Evolutionary conservation across 768 basidiomycete genomes (phyloP).

Genomic region (Neoboletus subvelutipes): DNA sequence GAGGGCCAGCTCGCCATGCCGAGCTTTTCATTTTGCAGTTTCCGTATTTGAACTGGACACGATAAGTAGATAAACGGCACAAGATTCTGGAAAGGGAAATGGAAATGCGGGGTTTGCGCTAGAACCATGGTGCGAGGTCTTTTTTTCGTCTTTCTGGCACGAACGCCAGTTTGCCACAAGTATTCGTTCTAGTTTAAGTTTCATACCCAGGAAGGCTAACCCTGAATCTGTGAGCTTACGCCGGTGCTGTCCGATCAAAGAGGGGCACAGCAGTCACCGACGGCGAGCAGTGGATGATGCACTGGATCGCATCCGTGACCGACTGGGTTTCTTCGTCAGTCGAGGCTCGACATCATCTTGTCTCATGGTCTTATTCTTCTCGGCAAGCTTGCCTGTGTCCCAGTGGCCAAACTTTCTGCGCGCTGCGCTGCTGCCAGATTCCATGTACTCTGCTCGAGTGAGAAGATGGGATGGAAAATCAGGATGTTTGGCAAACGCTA

Average conservation of each 20-base stretch:
- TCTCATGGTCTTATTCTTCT: slow-evolving; percentile 23
- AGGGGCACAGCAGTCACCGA: slow-evolving; percentile 21
- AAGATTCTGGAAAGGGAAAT: slow-evolving; percentile 9
- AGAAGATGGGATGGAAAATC: slow-evolving; percentile 55
- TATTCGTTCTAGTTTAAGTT: background rate
- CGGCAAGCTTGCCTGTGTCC: slow-evolving; percentile 36
- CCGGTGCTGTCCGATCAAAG: slow-evolving; percentile 3
- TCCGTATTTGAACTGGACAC: slow-evolving; percentile 10
- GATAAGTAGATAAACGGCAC: slow-evolving; percentile 20
- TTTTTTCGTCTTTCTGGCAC: background rate
- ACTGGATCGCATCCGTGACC: slow-evolving; percentile 24
- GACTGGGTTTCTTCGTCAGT: slow-evolving; percentile 28
- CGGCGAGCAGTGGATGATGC: slow-evolving; percentile 26
- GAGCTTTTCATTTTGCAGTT: slow-evolving; percentile 28
- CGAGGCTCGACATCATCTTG: slow-evolving; percentile 28
- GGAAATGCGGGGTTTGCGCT: slow-evolving; percentile 5
- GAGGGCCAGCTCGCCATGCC: slow-evolving; percentile 7
- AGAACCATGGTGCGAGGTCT: background rate
- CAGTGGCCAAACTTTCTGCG: slow-evolving; percentile 73
- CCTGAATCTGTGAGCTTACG: slow-evolving; percentile 19
- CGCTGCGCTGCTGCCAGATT: slow-evolving; percentile 74
- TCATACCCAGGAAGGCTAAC: slow-evolving; percentile 12
- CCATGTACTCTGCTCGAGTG: slow-evolving; percentile 81
- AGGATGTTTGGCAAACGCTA: slow-evolving; percentile 53
- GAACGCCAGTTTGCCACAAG: background rate